These are phyloP conservation scores for Paracamarosporium sp. DNA, from an alignment of 2,329 filamentous ascomycete species.

Conservation along the genomic window DNA sequence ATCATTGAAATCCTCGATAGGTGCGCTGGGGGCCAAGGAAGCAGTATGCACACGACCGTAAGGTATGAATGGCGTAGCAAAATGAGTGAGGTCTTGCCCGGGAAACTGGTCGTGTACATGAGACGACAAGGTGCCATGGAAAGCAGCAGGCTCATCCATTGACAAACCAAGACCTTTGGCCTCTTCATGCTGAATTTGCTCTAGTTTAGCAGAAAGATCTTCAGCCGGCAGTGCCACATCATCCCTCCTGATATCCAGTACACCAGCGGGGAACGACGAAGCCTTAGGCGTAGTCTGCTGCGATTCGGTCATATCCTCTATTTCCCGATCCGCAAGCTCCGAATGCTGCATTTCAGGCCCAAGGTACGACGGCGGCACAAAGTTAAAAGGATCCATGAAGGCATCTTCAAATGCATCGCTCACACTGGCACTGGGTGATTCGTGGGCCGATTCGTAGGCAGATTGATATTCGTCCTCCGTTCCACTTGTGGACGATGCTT, in stretches of 20 bases:
- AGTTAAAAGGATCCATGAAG: conserved; percentile 28
- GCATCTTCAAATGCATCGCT: conserved; percentile 30
- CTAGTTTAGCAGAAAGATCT: conserved; percentile 31
- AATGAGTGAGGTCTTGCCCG: conserved; percentile 59
- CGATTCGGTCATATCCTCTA: conserved; percentile 63
- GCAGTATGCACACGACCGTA: conserved; percentile 35
- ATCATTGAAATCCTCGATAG: conserved; percentile 34
- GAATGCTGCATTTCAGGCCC: conserved; percentile 26
- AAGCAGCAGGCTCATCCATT: conserved; percentile 19
- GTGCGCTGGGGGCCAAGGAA: conserved; percentile 43
- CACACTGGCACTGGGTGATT: conserved; percentile 41
- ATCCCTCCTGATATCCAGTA: conserved; percentile 6
- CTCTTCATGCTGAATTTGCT: conserved; percentile 17
- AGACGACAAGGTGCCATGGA: conserved; percentile 47
- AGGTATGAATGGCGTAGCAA: conserved; percentile 55
- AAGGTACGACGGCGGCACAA: conserved; percentile 22
- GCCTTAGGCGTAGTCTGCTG: conserved; percentile 74
- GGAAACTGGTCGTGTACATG: conserved; percentile 65
- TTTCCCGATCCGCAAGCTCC: conserved; percentile 35
- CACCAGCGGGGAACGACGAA: conserved; percentile 51
- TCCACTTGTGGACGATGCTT: conserved; percentile 43
- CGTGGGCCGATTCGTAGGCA: conserved; percentile 52
- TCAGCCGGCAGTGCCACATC: conserved; percentile 25
- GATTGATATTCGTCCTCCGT: conserved; percentile 55
- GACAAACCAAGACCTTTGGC: conserved; percentile 19